Percentiles rank a stretch among this genome's conserved stretches.
Conservation (phyloP, 2,329 filamentous ascomycete species). For the Aspergillus pseudoviridinutans region DNA sequence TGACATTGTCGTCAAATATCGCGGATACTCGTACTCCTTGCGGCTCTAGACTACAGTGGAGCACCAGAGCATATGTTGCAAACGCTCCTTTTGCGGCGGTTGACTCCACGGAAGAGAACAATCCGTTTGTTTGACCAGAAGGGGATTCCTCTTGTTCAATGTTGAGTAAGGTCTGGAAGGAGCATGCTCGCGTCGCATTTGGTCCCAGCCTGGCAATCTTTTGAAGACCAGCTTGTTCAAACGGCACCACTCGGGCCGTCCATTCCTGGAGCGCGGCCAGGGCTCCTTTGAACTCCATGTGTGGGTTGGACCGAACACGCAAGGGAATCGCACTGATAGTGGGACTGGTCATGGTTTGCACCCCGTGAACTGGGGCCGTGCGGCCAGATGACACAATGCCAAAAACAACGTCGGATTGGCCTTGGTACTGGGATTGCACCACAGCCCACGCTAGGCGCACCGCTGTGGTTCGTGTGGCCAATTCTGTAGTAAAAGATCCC, state of each 20-base stretch:
- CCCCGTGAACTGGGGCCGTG: conserved; percentile 33
- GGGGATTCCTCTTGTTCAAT: neutral
- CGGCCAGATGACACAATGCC: conserved; percentile 40
- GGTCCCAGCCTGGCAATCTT: neutral
- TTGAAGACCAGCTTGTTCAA: conserved; percentile 1
- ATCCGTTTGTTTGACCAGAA: neutral
- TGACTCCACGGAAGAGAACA: neutral
- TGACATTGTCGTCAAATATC: conserved; percentile 3
- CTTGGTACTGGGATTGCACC: conserved; percentile 31
- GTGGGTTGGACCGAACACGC: conserved; percentile 15
- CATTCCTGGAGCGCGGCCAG: neutral
- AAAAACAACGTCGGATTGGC: conserved; percentile 37
- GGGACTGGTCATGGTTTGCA: conserved; percentile 38
- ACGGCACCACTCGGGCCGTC: neutral
- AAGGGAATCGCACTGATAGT: conserved; percentile 41
- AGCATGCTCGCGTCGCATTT: neutral
- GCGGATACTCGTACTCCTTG: neutral
- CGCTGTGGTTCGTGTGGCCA: conserved; percentile 1
- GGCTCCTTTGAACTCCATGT: neutral
- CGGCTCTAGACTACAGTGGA: neutral
- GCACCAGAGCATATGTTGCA: conserved; percentile 7
- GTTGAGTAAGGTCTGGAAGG: conserved; percentile 3
- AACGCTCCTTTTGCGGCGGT: neutral
- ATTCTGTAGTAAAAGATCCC: neutral
- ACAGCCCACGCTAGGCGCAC: conserved; percentile 38